Evolutionary conservation across 306 rosid genomes (phyloP).

Genomic region (Corylus heterophylla): DNA sequence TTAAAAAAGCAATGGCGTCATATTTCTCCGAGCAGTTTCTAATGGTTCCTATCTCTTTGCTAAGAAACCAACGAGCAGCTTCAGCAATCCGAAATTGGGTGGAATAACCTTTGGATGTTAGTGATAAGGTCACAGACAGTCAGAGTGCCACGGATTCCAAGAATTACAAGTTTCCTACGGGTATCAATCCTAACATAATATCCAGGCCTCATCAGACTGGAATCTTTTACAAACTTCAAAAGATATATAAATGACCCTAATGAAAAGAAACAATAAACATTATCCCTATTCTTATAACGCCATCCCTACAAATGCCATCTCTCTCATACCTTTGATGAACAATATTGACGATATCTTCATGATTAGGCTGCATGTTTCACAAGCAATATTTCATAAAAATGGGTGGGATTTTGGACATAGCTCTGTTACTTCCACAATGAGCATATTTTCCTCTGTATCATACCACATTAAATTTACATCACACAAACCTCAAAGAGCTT

Average conservation of each 20-base stretch:
- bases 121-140: slow-evolving; percentile 89
- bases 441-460: no score
- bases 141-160: slow-evolving; percentile 88
- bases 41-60: slow-evolving; percentile 64
- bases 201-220: slow-evolving; percentile 91
- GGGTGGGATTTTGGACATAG: no score
- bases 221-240: slow-evolving; percentile 68
- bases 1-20: no score
- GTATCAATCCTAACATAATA: slow-evolving; percentile 81
- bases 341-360: slow-evolving; percentile 83
- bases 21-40: slow-evolving; percentile 69
- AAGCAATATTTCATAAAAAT: slow-evolving; percentile 41
- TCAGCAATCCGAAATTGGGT: slow-evolving; percentile 90
- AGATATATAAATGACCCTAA: no score
- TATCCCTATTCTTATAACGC: slow-evolving; percentile 61
- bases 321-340: slow-evolving; percentile 81
- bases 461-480: no score
- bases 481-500: no score
- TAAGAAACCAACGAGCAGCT: slow-evolving; percentile 94
- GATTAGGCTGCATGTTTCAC: slow-evolving; percentile 87
- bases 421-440: no score
- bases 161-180: slow-evolving; percentile 73
- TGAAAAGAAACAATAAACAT: no score
- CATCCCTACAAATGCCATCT: slow-evolving; percentile 81
- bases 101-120: slow-evolving; percentile 84